A percentile compares a stretch with the other conserved stretches of the same genome.
Evolutionary conservation across 768 basidiomycete species (phyloP).

Genomic region (Nidula microcarpa): DNA sequence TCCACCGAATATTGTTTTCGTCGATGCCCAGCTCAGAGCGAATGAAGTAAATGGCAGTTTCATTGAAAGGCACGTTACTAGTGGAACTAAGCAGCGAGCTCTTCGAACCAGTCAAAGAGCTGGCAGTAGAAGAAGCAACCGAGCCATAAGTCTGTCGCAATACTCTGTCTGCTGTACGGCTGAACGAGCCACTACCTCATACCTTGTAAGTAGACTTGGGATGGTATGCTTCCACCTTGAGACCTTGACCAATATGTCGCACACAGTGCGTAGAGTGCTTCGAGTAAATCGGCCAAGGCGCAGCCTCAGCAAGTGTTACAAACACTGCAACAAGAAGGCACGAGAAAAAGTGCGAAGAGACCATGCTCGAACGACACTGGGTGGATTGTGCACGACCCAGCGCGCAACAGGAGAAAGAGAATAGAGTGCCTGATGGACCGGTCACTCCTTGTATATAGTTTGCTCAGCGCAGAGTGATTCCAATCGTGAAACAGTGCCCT

Average conservation of each 20-base stretch:
- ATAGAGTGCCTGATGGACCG: no score
- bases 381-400: no score
- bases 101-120: no score
- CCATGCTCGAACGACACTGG: no score
- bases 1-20: background rate
- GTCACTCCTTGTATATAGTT: no score
- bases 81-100: no score
- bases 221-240: conserved; percentile 14
- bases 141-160: background rate
- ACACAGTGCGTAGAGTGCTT: conserved; percentile 15
- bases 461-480: no score
- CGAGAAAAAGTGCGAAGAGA: background rate
- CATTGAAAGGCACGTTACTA: background rate
- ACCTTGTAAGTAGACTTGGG: conserved; percentile 15
- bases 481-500: no score
- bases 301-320: conserved; percentile 6
- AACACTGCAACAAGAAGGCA: conserved; percentile 7
- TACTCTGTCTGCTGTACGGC: background rate
- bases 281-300: conserved; percentile 7
- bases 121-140: background rate
- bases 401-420: no score
- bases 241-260: conserved; percentile 9
- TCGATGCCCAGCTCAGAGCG: background rate
- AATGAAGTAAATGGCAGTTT: background rate
- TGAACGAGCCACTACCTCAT: background rate